Base-by-base conservation (phyloP, 2,329 filamentous ascomycete genomes). In the Colletotrichum phormii region DNA sequence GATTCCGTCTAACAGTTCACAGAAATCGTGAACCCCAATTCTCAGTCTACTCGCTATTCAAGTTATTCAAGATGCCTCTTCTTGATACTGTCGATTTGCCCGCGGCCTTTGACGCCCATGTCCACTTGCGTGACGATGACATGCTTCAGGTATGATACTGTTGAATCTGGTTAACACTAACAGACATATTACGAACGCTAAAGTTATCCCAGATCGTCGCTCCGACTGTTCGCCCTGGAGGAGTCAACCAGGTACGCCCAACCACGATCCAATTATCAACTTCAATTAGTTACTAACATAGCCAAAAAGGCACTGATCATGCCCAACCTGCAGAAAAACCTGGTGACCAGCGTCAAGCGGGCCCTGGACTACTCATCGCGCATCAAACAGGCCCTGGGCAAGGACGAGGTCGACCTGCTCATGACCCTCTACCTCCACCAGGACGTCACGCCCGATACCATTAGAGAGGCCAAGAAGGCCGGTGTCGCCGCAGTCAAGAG, bases 381-480 rank as follows among this genome's bases (percentile, higher is more conserved):
- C 58, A 85, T 95, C 18, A 84, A 88, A 76, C 86, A 87, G 55
- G 83, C 93, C 73, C 22, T 73, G 46, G 71, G 66, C 3, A 62
- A 60, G 33, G 66, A 71, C 22, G 89, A 91, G 63, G 87, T 89
- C 2, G 85, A 87, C 64, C 89, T 94, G 72, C 88, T 95, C 72
- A 94, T 95, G 92, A 92, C 93, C 1, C 86, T 95, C 55, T 95
- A 90, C 78, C 83, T 88, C 74, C 91, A 94, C 79, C 84, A 87
- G 12, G 88, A 87, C 26, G 85, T 94, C 64, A 94, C 91, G 0
- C 90, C 92, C 5, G 89, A 91, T 26, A 89, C 90, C 12, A 94
- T 98, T 77, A 88, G 88, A 62, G 88, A 94, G 77, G 95, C 95
- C 55, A 92, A 92, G 75, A 86, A 88, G 67, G 90, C 91, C 3